Percentiles rank a stretch among this genome's conserved stretches.
These are phyloP conservation scores for Zymoseptoria tritici DNA, from an alignment of 2,329 filamentous ascomycete species.

Conservation along the genomic window DNA sequence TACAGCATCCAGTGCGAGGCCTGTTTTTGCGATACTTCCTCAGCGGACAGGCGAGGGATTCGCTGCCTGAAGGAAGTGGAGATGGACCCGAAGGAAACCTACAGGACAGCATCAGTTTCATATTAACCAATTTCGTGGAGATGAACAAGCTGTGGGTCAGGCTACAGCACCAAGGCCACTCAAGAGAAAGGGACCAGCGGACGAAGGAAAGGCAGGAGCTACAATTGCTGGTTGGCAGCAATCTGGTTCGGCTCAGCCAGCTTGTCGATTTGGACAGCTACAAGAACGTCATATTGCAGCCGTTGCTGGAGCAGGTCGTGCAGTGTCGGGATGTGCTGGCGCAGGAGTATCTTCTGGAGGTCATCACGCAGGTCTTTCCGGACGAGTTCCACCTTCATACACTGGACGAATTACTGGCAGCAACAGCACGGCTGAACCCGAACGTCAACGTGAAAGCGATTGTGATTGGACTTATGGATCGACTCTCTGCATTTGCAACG, in stretches of 20 bases:
- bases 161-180: constrained; percentile 94
- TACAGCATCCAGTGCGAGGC: constrained; percentile 92
- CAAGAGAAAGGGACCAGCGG: constrained; percentile 83
- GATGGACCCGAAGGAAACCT: constrained; percentile 93
- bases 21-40: constrained; percentile 95
- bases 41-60: constrained; percentile 87
- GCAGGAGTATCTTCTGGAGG: constrained; percentile 94
- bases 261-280: constrained; percentile 92
- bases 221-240: constrained; percentile 91
- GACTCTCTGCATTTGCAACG: constrained; percentile 88
- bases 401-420: constrained; percentile 86
- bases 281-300: constrained; percentile 80
- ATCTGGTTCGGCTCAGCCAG: constrained; percentile 89
- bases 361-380: constrained; percentile 97
- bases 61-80: constrained; percentile 69
- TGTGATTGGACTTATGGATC: constrained; percentile 95
- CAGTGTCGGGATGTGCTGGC: constrained; percentile 95
- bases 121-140: constrained; percentile 97
- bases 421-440: constrained; percentile 85
- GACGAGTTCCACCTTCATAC: constrained; percentile 98
- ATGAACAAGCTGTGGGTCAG: constrained; percentile 99
- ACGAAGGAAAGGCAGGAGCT: constrained; percentile 93
- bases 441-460: constrained; percentile 98
- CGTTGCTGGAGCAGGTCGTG: constrained; percentile 90
- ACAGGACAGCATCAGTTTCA: constrained; percentile 95